Percentiles rank a stretch among this genome's conserved stretches.
Evolutionary conservation across 2,329 filamentous ascomycete species (phyloP).

Genomic region (Fusarium multiceps): DNA sequence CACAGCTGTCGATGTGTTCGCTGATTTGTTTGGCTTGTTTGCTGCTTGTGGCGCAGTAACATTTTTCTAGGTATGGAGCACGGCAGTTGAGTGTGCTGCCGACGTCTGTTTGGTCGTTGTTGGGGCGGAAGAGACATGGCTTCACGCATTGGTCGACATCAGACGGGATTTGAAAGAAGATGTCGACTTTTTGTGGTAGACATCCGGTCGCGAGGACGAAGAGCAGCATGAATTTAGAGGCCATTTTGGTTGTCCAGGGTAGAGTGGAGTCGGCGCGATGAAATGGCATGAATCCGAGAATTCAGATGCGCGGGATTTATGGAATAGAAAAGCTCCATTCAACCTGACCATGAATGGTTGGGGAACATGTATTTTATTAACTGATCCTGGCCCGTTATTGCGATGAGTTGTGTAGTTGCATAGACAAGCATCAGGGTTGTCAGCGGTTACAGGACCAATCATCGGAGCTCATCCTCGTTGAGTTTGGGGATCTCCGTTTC

Average conservation of each 20-base stretch:
- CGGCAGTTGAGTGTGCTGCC: neutral
- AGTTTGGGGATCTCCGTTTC: neutral
- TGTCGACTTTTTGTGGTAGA: neutral
- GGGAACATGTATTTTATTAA: neutral
- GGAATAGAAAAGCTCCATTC: neutral
- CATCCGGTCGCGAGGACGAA: neutral
- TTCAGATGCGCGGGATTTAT: neutral
- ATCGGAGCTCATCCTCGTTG: fast-evolving
- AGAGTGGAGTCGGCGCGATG: neutral
- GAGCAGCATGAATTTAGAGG: neutral
- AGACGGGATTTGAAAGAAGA: neutral
- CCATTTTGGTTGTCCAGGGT: neutral
- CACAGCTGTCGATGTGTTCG: constrained; percentile 6
- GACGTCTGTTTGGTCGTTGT: neutral
- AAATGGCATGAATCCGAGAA: too few relatives aligned
- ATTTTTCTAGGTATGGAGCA: neutral
- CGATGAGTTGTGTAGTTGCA: neutral
- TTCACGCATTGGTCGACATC: neutral
- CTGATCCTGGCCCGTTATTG: neutral
- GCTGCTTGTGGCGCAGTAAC: neutral
- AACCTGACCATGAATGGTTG: neutral
- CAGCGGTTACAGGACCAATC: neutral
- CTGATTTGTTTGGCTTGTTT: neutral
- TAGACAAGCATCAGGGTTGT: neutral
- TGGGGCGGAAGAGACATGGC: constrained; percentile 8